A percentile compares a stretch with the other conserved stretches of the same genome.
Evolutionary conservation across 495 filamentous ascomycete genomes (phyloP).

Genomic region (Ramalina intermedia): DNA sequence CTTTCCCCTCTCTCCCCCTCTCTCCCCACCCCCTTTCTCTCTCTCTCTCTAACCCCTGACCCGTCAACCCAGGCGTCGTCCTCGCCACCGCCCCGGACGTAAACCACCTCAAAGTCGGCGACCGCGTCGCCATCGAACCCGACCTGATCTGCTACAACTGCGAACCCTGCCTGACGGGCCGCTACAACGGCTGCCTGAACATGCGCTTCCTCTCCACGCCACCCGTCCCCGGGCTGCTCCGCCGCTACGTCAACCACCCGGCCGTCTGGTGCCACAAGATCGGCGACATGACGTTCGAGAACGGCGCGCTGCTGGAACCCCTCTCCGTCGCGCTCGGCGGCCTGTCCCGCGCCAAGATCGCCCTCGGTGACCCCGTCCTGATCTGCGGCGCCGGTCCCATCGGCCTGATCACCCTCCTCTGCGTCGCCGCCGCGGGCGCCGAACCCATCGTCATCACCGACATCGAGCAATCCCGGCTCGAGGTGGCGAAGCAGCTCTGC

Average conservation of each 20-base stretch:
- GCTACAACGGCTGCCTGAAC: slow-evolving; percentile 70
- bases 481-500: slow-evolving; percentile 49
- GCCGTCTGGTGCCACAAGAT: slow-evolving; percentile 77
- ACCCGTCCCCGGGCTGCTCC: slow-evolving; percentile 59
- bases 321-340: slow-evolving; percentile 75
- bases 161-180: slow-evolving; percentile 53
- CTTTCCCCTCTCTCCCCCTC: too few relatives aligned
- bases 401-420: slow-evolving; percentile 64
- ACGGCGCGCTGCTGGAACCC: slow-evolving; percentile 80
- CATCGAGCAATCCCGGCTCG: slow-evolving; percentile 51
- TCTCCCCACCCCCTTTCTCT: too few relatives aligned
- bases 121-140: slow-evolving; percentile 63
- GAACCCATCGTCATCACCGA: slow-evolving; percentile 60
- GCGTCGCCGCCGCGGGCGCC: slow-evolving; percentile 65
- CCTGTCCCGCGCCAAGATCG: slow-evolving; percentile 48
- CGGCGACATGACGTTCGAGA: slow-evolving; percentile 49
- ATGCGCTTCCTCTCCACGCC: slow-evolving; percentile 80
- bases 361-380: slow-evolving; percentile 57
- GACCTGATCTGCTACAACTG: slow-evolving; percentile 71
- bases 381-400: slow-evolving; percentile 81
- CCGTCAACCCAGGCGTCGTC: slow-evolving; percentile 3
- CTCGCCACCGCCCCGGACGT: slow-evolving; percentile 34
- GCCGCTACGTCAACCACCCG: slow-evolving; percentile 62
- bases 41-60: too few relatives aligned
- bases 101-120: slow-evolving; percentile 44